A percentile compares a stretch with the other conserved stretches of the same genome.
Evolutionary conservation across 2,329 filamentous ascomycete genomes (phyloP).

Genomic region (Penicillium digitatum): DNA sequence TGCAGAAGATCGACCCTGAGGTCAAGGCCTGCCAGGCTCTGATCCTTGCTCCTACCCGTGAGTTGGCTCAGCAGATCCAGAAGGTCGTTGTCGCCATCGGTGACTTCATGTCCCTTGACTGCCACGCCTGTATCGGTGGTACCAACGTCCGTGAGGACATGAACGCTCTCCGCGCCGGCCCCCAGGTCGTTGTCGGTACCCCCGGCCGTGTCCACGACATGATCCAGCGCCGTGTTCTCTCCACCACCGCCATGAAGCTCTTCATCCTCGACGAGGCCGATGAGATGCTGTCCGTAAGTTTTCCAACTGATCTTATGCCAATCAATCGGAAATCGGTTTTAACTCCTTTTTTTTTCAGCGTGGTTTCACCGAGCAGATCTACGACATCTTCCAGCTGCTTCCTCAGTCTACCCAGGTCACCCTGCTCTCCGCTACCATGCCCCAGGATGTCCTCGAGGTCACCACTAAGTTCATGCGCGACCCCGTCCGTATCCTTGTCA

Average conservation of each 20-base stretch:
- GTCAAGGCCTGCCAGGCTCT: conserved; percentile 97
- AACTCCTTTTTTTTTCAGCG: conserved; percentile 54
- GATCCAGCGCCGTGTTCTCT: conserved; percentile 69
- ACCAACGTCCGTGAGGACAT: conserved; percentile 98
- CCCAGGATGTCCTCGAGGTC: conserved; percentile 97
- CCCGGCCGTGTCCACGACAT: conserved; percentile 92
- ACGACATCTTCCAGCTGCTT: conserved; percentile 96
- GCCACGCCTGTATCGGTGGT: conserved; percentile 95
- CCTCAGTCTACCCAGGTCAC: conserved; percentile 98
- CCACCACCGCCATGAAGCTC: conserved; percentile 74
- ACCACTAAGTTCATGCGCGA: conserved; percentile 99
- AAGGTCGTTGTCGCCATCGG: conserved; percentile 99
- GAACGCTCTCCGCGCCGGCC: conserved; percentile 92
- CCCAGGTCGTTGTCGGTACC: conserved; percentile 95
- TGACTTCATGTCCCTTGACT: conserved; percentile 99
- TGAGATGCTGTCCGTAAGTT: conserved; percentile 56
- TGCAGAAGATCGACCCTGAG: conserved; percentile 96
- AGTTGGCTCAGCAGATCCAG: conserved; percentile 96
- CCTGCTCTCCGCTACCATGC: conserved; percentile 91
- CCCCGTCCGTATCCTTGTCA: conserved; percentile 32
- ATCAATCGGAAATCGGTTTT: neutral
- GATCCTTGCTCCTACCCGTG: conserved; percentile 93
- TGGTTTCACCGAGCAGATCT: conserved; percentile 97
- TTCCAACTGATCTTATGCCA: neutral
- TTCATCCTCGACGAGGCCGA: conserved; percentile 72